Evolutionary conservation across 805 yeast genomes (phyloP), one percentile per base, ranked within the genome.

Genomic region (Saccharomyces jurei): DNA sequence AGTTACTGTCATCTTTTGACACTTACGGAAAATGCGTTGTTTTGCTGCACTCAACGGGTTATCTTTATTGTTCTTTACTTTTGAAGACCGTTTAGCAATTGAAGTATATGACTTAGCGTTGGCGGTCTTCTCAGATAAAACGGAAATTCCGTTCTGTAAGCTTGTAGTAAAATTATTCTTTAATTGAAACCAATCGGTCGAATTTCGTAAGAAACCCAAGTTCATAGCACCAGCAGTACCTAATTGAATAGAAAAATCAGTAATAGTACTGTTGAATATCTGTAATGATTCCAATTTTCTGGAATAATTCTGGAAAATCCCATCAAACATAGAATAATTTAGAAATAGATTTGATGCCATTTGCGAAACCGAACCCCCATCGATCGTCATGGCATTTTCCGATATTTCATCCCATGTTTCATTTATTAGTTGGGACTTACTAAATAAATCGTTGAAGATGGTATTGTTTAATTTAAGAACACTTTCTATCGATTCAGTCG

Each of bases 361-460:
- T 21, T 44, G 50, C 6, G 54, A 52, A 22, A 29, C 26, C n/a
- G 50, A 29, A 13, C 48, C 50, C 32, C 36, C 21, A 2, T 54
- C 56, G 6, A 58, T 54, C 6, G 54, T 41, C 25, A 57, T 48
- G 9, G 60, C 60, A 32, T 56, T 50, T 21, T 47, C 48, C 8
- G 58, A 48, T 22, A 62, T 41, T 14, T 47, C 50, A 13, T 53
- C 54, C 31, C 58, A 48, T 14, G 64, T 54, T 14, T 51, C 50
- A 29, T 59, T 58, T 17, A 62, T 54, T 44, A 51, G 50, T n/a
- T 29, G 29, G 6, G 65, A 58, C 55, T 60, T 60, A n/a, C 31
- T 50, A 13, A 50, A 26, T 32, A 62, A 46, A 22, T 54, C 52
- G 14, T 50, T 50, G 10, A 32, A 48, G 6, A 60, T 53, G 10